Base-by-base conservation (phyloP, 345 rosid species). In the Psidium friedrichsthalianum region DNA sequence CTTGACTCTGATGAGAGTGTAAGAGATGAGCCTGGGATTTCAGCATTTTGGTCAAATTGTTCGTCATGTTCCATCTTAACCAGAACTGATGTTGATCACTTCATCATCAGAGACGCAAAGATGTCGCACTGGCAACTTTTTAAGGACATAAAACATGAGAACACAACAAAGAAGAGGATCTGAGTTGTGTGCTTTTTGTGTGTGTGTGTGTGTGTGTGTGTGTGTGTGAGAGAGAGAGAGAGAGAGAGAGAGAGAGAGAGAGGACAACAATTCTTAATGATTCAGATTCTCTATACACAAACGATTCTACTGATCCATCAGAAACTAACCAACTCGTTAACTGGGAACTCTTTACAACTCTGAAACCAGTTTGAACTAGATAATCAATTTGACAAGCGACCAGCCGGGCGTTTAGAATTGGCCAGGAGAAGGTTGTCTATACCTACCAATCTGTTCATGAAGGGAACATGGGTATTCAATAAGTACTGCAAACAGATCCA, bases 391-490 rank as follows among this genome's bases (percentile, higher is more conserved):
- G 69, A n/a, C 98, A 96, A 90, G 98, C 97, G 14, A 93, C 94
- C 83, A 89, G 94, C 55, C 91, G 94, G 7, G 98, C 95, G 20
- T 94, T 89, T 85, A 90, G 98, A 84, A 90, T 93, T 27, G 98
- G 98, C 2, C 95, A 94, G 87, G 88, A 88, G 82, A 89, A 87
- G 11, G 82, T 92, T 57, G 98, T 96, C 6, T 86, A 93, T 85
- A 84, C 89, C 15, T 95, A 95, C 86, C 97, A 92, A 1, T 86
- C 92, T 97, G 42, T 86, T 96, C 59, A 87, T 91, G 14, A 89
- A 87, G 3, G 94, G 88, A 42, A 93, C 93, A 12, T 74, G 76
- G 51, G 98, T 94, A 85, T 88, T 87, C 59, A 85, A 85, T 2
- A 94, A 94, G 83, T 92, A 91, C 36, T 81, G 87, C 53, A 87